Conservation (phyloP, 2,329 filamentous ascomycete genomes). For the Phyllosticta ampelicida region DNA sequence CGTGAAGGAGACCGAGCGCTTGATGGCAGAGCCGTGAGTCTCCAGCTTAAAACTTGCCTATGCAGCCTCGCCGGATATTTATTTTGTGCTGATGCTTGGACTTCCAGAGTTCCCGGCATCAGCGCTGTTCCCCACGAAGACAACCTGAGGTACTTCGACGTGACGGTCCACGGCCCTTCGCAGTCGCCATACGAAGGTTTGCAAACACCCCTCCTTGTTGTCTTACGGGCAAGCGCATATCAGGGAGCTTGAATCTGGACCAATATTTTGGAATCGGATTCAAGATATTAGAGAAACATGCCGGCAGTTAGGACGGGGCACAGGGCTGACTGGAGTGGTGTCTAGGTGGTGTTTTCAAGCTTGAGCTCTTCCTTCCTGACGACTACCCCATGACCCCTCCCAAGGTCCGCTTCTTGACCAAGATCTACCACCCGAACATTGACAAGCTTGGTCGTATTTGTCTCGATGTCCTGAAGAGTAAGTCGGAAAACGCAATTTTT, state of each 20-base stretch:
- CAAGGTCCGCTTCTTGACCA: slow-evolving; percentile 96
- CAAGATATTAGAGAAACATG: neutral
- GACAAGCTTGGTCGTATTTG: slow-evolving; percentile 97
- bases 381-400: slow-evolving; percentile 99
- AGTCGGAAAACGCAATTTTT: slow-evolving; percentile 14
- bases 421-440: slow-evolving; percentile 99
- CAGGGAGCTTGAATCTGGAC: neutral
- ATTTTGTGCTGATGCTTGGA: neutral
- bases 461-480: slow-evolving; percentile 93
- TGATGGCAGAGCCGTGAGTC: slow-evolving; percentile 89
- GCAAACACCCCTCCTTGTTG: slow-evolving; percentile 15
- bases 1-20: slow-evolving; percentile 94
- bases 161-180: slow-evolving; percentile 84
- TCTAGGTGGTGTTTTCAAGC: slow-evolving; percentile 76
- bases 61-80: neutral
- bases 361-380: slow-evolving; percentile 94
- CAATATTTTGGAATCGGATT: neutral
- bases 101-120: slow-evolving; percentile 80
- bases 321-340: neutral
- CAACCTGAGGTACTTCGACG: slow-evolving; percentile 96
- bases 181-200: slow-evolving; percentile 91
- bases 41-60: slow-evolving; percentile 3
- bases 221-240: neutral
- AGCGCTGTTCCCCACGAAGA: slow-evolving; percentile 93
- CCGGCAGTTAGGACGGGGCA: neutral